Conservation (phyloP, 1,284 basidiomycete species). For the Anthracocystis panici-leucophaei region DNA sequence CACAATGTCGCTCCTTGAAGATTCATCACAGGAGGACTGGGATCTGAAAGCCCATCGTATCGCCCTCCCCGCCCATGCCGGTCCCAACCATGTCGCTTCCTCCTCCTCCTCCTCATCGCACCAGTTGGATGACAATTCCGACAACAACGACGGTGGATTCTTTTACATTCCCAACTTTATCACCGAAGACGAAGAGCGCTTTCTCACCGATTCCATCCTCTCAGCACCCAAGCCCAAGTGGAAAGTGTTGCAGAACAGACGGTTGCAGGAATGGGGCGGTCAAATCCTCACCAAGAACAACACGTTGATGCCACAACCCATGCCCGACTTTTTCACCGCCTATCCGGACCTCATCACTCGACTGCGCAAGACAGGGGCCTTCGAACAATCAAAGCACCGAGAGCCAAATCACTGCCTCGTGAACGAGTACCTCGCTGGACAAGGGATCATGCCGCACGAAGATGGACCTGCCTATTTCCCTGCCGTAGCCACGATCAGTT, state of each 20-base stretch:
- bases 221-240: slow-evolving; percentile 84
- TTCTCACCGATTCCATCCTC: slow-evolving; percentile 77
- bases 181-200: slow-evolving; percentile 81
- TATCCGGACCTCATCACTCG: slow-evolving; percentile 80
- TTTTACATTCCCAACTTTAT: slow-evolving; percentile 80
- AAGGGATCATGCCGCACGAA: slow-evolving; percentile 90
- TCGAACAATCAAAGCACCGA: slow-evolving; percentile 76
- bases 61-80: slow-evolving; percentile 24
- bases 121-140: not conserved
- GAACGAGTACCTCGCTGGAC: slow-evolving; percentile 82
- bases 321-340: slow-evolving; percentile 77
- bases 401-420: slow-evolving; percentile 80
- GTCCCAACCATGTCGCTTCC: slow-evolving; percentile 31
- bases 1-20: slow-evolving; percentile 41
- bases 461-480: slow-evolving; percentile 90
- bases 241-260: slow-evolving; percentile 79
- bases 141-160: slow-evolving; percentile 44
- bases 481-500: slow-evolving; percentile 87
- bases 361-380: slow-evolving; percentile 75
- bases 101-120: slow-evolving; percentile 20
- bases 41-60: slow-evolving; percentile 40
- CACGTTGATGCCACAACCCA: slow-evolving; percentile 76
- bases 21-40: slow-evolving; percentile 17
- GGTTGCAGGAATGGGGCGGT: slow-evolving; percentile 72
- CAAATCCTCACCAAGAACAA: slow-evolving; percentile 75